These are phyloP conservation scores for Globisporangium sylvaticum DNA, from an alignment of 352 stramenopile genomes.

Conservation along the genomic window DNA sequence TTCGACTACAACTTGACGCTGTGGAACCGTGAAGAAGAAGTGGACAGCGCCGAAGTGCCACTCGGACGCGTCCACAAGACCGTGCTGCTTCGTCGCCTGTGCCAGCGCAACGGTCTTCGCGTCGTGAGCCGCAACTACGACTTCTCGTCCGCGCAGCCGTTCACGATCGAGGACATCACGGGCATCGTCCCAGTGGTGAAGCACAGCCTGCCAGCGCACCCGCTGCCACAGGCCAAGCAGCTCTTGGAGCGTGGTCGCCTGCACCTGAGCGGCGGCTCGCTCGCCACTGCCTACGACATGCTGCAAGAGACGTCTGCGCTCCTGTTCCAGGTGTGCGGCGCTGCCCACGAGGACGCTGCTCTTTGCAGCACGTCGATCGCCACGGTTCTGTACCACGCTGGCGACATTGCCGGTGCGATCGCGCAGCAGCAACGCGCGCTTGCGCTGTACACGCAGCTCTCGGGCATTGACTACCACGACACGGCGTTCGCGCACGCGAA, in stretches of 20 bases:
- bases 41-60: conserved; percentile 21
- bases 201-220: conserved; percentile 78
- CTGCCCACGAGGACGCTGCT: conserved; percentile 90
- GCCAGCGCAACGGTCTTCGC: conserved; percentile 90
- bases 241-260: conserved; percentile 86
- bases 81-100: conserved; percentile 90
- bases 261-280: conserved; percentile 67
- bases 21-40: conserved; percentile 41
- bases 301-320: conserved; percentile 90
- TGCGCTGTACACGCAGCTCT: conserved; percentile 89
- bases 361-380: conserved; percentile 91
- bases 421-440: conserved; percentile 88
- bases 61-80: conserved; percentile 65
- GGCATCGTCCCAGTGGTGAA: conserved; percentile 94
- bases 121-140: conserved; percentile 90
- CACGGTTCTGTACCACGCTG: conserved; percentile 90
- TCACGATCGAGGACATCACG: conserved; percentile 89
- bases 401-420: conserved; percentile 87
- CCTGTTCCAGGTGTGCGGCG: conserved; percentile 93
- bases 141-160: conserved; percentile 67
- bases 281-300: conserved; percentile 80
- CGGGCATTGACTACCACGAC: conserved; percentile 92
- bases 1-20: conserved; percentile 79
- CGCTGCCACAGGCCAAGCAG: conserved; percentile 74
- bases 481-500: conserved; percentile 89